Evolutionary conservation across 2,329 filamentous ascomycete species (phyloP).

Genomic region (Didymella sp.): DNA sequence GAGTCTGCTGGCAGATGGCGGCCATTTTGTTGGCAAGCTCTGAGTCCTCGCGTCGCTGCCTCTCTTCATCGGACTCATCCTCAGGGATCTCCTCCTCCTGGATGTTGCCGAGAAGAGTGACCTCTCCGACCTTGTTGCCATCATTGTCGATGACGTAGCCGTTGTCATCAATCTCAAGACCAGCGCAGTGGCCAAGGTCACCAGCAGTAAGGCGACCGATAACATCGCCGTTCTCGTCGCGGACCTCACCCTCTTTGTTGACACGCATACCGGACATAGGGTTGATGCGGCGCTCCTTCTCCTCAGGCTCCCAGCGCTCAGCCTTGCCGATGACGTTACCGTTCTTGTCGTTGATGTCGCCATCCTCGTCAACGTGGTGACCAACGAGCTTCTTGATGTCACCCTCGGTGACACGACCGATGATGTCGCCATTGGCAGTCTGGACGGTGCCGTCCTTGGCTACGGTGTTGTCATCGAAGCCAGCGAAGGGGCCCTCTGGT

Average conservation of each 20-base stretch:
- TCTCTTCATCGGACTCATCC: constrained; percentile 57
- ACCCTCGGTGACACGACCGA: constrained; percentile 59
- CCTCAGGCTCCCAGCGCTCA: constrained; percentile 61
- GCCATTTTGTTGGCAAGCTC: constrained; percentile 81
- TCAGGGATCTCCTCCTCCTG: constrained; percentile 63
- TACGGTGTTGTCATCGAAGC: constrained; percentile 64
- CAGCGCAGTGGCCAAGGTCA: constrained; percentile 60
- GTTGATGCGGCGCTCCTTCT: constrained; percentile 63
- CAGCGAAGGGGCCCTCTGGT: constrained; percentile 65
- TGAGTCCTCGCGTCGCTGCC: constrained; percentile 65
- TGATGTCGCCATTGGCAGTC: constrained; percentile 54
- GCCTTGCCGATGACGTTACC: constrained; percentile 61
- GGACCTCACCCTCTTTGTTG: constrained; percentile 62
- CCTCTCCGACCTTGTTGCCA: constrained; percentile 69
- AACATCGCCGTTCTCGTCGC: constrained; percentile 59
- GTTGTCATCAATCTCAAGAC: constrained; percentile 61
- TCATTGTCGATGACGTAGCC: constrained; percentile 61
- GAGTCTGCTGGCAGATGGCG: constrained; percentile 74
- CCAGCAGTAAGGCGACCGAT: constrained; percentile 59
- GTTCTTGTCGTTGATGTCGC: constrained; percentile 62
- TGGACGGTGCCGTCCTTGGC: constrained; percentile 65
- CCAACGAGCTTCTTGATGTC: constrained; percentile 60
- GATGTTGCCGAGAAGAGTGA: constrained; percentile 67
- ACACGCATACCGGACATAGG: constrained; percentile 65
- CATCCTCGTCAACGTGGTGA: constrained; percentile 60